These are phyloP conservation scores for Fagopyrum tataricum DNA, from an alignment of 148 eudicot genomes.

Conservation along the genomic window DNA sequence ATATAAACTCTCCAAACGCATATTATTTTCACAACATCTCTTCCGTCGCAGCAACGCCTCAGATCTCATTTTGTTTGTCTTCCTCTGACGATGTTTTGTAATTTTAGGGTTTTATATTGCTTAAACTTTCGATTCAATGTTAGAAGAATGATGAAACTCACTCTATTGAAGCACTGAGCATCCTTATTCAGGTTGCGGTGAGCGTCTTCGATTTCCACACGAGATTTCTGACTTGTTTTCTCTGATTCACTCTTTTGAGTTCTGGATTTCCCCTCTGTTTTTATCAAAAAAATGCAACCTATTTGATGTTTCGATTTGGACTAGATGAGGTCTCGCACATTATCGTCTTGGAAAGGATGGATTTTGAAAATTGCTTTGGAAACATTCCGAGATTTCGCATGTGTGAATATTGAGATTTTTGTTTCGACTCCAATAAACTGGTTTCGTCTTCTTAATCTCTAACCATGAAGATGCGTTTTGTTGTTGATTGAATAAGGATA, in stretches of 20 bases:
- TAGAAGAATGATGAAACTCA: conserved; percentile 10
- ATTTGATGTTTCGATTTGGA: neutral
- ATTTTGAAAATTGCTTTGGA: neutral
- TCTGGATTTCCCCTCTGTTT: neutral
- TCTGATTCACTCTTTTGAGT: conserved; percentile 14
- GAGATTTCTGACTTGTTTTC: conserved; percentile 33
- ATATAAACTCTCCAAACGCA: neutral
- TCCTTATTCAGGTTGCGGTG: neutral
- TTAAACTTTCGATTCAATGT: neutral
- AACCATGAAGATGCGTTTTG: neutral
- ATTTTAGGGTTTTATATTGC: neutral
- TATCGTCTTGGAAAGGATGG: neutral
- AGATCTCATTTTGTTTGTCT: neutral
- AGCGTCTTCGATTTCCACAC: conserved; percentile 25
- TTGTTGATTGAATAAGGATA: too few relatives aligned
- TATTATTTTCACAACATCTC: neutral
- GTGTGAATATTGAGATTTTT: neutral
- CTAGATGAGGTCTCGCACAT: neutral
- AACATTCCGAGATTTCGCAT: neutral
- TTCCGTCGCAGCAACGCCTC: neutral
- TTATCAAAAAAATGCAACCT: neutral
- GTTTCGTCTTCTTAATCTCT: neutral
- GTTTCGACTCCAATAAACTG: neutral
- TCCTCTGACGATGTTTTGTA: neutral
- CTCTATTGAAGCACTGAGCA: conserved; percentile 5